A percentile compares a stretch with the other conserved stretches of the same genome.
Evolutionary conservation across 306 rosid species (phyloP).

Genomic region (Dryas octopetala): DNA sequence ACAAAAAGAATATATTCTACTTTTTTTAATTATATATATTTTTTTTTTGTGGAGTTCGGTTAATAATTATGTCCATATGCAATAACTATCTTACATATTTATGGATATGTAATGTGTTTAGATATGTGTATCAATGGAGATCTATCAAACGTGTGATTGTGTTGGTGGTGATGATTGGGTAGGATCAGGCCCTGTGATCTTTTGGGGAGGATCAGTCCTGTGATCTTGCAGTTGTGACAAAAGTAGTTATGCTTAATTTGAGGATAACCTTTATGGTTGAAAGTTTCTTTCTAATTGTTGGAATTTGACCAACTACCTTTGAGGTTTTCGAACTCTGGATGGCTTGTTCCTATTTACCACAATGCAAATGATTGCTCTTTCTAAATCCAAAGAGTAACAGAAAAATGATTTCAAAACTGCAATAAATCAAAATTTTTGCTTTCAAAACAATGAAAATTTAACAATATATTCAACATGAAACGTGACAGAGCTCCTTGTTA

Average conservation of each 20-base stretch:
- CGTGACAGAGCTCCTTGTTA: neutral
- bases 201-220: neutral
- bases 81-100: neutral
- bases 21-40: neutral
- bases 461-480: neutral
- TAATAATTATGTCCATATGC: neutral
- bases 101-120: neutral
- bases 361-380: neutral
- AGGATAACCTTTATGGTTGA: neutral
- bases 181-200: neutral
- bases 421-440: neutral
- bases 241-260: neutral
- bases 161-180: neutral
- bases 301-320: conserved; percentile 4
- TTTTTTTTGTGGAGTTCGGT: neutral
- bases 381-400: neutral
- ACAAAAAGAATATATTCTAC: neutral
- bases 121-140: neutral
- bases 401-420: neutral
- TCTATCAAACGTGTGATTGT: neutral
- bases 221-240: neutral
- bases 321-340: neutral
- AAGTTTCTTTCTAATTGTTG: neutral
- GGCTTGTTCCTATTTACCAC: neutral
- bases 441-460: neutral